Base-by-base conservation (phyloP, 352 stramenopile genomes). In the Peronospora belbahrii region DNA sequence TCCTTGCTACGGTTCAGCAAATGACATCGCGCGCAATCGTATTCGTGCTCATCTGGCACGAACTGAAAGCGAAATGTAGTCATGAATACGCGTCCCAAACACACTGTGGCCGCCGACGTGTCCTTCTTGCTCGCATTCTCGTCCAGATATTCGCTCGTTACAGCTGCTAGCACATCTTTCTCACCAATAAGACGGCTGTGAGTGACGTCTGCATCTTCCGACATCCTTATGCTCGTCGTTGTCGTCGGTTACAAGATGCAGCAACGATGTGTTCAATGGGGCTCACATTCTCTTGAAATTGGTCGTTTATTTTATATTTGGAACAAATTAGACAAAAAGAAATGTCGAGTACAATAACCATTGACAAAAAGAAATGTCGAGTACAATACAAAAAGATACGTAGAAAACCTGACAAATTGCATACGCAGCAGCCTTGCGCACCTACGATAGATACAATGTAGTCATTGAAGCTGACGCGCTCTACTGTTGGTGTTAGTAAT, bases 41-140 rank as follows among this genome's bases (percentile, higher is more conserved):
- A 69, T 45, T 83, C 75, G 44, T 70, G 67, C 44, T 64, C 62
- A 44, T 86, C 74, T 8, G 72, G 74, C 33, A 76, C 42, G 51
- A 92, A 92, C 68, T 88, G 75, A 52, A 92, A 88, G 41, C 81
- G 77, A 59, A 79, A 92, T 14, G 77, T 89, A 19, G 81, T 92
- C 78, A 89, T 92, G 59, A 85, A 66, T 42, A 92, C 74, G 23
- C 52, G 62, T 10, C 81, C 81, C 10, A 84, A 60, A 56, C 74
- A 85, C 9, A 89, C 69, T 6, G 57, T 78, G 5, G 72, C 65
- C 14, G 70, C 63, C 13, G 73, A 48, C 33, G 70, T 73, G 52
- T 89, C 77, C 28, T 83, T 85, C 51, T 61, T 79, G 24, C 59
- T 23, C 20, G 65, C 63, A 34, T 61, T 62, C 41, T 85, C 74